Conservation (phyloP, 2,329 filamentous ascomycete genomes). For the Pseudocercospora pini-densiflorae region DNA sequence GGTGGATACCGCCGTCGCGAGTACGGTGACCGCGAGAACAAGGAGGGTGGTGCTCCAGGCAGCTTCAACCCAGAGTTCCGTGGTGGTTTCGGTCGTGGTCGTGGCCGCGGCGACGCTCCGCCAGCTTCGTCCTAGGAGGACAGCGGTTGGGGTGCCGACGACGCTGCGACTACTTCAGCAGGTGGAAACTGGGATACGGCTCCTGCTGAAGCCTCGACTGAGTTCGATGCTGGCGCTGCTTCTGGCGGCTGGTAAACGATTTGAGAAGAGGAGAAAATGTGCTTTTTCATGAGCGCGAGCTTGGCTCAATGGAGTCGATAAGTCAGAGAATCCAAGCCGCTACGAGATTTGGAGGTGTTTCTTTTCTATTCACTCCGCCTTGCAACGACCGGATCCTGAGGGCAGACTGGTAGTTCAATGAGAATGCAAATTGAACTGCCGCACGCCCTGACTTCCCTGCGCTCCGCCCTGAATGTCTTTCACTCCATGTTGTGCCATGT, state of each 20-base stretch:
- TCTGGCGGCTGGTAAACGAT: neutral
- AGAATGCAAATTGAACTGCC: neutral
- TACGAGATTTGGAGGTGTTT: neutral
- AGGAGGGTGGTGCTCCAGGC: conserved; percentile 84
- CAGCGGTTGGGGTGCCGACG: conserved; percentile 21
- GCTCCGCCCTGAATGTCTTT: neutral
- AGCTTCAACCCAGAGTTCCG: conserved; percentile 86
- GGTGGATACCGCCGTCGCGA: conserved; percentile 54
- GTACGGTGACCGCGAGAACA: conserved; percentile 73
- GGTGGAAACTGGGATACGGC: conserved; percentile 1
- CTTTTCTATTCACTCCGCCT: neutral
- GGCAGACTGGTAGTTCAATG: neutral
- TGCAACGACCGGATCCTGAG: neutral
- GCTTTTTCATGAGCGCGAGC: conserved; percentile 10
- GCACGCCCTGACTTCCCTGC: neutral
- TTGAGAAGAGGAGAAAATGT: neutral
- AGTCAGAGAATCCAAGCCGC: conserved; percentile 25
- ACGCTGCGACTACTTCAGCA: conserved; percentile 12
- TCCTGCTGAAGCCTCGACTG: conserved; percentile 5
- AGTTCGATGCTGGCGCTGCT: neutral
- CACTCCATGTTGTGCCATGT: neutral
- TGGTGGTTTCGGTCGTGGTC: conserved; percentile 66
- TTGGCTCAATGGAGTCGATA: conserved; percentile 16
- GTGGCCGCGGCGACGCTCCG: conserved; percentile 78
- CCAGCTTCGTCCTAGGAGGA: conserved; percentile 46